These are phyloP conservation scores for Gnomoniopsis sp. DNA, from an alignment of 2,329 filamentous ascomycete species.

Conservation along the genomic window DNA sequence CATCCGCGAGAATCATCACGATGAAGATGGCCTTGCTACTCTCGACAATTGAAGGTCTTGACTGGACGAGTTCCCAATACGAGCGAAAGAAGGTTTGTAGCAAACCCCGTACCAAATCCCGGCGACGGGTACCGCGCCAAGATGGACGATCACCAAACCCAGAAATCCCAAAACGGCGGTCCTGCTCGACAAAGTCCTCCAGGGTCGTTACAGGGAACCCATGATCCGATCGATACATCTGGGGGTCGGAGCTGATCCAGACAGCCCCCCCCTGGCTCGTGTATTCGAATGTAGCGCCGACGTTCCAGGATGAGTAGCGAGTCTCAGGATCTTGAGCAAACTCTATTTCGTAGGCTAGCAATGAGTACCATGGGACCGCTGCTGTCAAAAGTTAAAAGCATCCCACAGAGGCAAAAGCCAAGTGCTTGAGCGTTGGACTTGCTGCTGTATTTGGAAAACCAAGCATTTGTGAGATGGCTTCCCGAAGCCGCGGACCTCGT, in stretches of 20 bases:
- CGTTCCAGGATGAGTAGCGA: background rate
- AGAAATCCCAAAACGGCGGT: conserved; percentile 6
- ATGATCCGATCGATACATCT: background rate
- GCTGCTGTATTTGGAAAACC: background rate
- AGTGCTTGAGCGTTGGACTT: background rate
- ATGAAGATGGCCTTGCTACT: background rate
- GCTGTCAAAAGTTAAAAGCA: conserved; percentile 15
- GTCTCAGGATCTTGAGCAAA: conserved; percentile 6
- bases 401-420: conserved; percentile 13
- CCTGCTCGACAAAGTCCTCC: conserved; percentile 5
- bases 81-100: conserved; percentile 12
- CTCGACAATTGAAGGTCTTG: background rate
- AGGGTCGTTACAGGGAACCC: background rate
- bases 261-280: background rate
- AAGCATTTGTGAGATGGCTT: background rate
- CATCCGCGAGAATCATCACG: background rate
- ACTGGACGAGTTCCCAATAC: background rate
- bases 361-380: background rate
- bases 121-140: conserved; percentile 10
- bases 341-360: conserved; percentile 1
- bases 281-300: background rate
- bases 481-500: background rate
- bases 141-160: conserved; percentile 8
- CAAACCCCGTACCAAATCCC: conserved; percentile 16
- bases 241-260: conserved; percentile 13